A percentile compares a stretch with the other conserved stretches of the same genome.
Evolutionary conservation across 495 filamentous ascomycete genomes (phyloP).

Genomic region (Lasiosphaeria hispida): DNA sequence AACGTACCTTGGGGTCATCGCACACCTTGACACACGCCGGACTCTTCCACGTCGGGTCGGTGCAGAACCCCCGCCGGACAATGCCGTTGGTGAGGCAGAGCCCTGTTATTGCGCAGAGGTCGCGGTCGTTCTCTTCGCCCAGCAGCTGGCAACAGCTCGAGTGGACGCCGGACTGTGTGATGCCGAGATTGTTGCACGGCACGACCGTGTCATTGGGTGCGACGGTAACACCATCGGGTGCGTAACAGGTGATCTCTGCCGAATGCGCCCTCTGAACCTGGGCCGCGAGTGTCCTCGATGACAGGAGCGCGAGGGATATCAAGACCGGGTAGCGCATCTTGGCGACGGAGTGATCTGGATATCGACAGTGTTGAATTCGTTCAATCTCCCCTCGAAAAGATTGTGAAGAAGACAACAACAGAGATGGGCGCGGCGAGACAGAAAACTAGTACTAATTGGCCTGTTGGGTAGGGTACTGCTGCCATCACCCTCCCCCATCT

Average conservation of each 20-base stretch:
- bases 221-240: conserved; percentile 24
- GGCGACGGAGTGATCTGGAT: too few relatives aligned
- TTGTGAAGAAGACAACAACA: too few relatives aligned
- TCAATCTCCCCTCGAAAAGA: too few relatives aligned
- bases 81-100: conserved; percentile 24
- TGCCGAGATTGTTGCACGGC: conserved; percentile 31
- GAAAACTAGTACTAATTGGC: too few relatives aligned
- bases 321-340: too few relatives aligned
- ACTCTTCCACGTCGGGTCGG: conserved; percentile 28
- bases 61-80: conserved; percentile 25
- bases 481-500: too few relatives aligned
- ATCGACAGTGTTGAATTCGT: too few relatives aligned
- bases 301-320: too few relatives aligned
- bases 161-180: conserved; percentile 23
- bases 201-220: conserved; percentile 23
- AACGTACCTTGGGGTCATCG: conserved; percentile 19
- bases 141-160: conserved; percentile 28
- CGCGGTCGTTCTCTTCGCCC: conserved; percentile 14
- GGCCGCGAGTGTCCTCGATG: neutral
- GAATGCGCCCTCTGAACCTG: neutral
- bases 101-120: conserved; percentile 23
- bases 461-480: too few relatives aligned
- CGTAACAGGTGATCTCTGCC: conserved; percentile 12
- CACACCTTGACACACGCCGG: conserved; percentile 26
- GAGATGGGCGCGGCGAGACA: too few relatives aligned